These are phyloP conservation scores for Hysterium pulicare DNA, from an alignment of 2,329 filamentous ascomycete species.

Conservation along the genomic window DNA sequence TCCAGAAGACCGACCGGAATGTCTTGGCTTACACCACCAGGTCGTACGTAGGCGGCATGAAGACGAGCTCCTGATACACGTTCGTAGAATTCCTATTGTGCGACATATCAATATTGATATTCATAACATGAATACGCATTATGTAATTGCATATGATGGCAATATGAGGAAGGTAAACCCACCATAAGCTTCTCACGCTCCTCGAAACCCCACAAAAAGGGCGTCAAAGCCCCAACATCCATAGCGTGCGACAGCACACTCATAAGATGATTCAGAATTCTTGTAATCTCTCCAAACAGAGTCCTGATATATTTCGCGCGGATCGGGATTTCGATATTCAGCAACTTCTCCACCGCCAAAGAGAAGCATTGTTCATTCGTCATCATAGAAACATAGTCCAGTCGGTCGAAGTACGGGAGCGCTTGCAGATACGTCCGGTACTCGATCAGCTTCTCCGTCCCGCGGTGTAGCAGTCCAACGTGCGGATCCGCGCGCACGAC, in stretches of 20 bases:
- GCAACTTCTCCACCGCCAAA: conserved; percentile 92
- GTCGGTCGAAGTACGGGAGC: conserved; percentile 94
- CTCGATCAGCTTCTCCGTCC: conserved; percentile 99
- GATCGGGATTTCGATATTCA: conserved; percentile 94
- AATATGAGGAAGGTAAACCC: conserved; percentile 30
- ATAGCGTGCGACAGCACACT: conserved; percentile 95
- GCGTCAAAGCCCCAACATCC: conserved; percentile 97
- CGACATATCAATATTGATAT: conserved; percentile 3
- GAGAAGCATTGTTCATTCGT: conserved; percentile 99
- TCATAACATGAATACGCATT: no score
- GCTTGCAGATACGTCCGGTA: conserved; percentile 99
- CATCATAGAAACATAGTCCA: conserved; percentile 99
- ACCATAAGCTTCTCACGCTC: conserved; percentile 99
- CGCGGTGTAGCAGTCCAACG: conserved; percentile 91
- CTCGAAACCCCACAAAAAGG: conserved; percentile 99
- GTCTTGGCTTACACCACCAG: conserved; percentile 94
- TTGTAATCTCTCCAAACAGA: conserved; percentile 90
- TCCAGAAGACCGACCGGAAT: conserved; percentile 90
- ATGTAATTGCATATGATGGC: neutral
- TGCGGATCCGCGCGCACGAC: conserved; percentile 96
- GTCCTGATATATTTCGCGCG: conserved; percentile 97
- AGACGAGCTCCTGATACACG: conserved; percentile 97
- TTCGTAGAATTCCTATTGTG: conserved; percentile 91
- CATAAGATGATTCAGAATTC: conserved; percentile 96
- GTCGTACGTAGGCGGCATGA: conserved; percentile 94